Evolutionary conservation across 768 basidiomycete genomes (phyloP).

Genomic region (Boletus edulis): DNA sequence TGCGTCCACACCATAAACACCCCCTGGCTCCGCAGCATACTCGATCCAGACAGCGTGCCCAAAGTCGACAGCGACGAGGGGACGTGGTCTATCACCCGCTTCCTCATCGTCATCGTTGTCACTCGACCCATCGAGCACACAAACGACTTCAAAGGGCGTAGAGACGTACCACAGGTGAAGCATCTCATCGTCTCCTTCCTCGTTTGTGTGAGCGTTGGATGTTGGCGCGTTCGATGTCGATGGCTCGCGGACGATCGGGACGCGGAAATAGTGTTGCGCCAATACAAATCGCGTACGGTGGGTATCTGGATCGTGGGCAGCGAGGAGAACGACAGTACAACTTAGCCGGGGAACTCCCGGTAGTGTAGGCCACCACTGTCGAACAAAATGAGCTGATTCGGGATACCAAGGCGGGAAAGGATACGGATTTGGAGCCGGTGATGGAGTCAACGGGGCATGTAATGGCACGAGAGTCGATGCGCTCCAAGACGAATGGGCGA

Average conservation of each 20-base stretch:
- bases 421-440: slow-evolving; percentile 51
- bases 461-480: background rate
- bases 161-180: slow-evolving; percentile 72
- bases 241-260: slow-evolving; percentile 45
- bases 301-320: slow-evolving; percentile 57
- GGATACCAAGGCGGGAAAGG: slow-evolving; percentile 69
- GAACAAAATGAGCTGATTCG: slow-evolving; percentile 73
- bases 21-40: slow-evolving; percentile 38
- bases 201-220: background rate
- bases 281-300: slow-evolving; percentile 62
- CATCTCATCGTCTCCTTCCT: slow-evolving; percentile 47
- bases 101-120: slow-evolving; percentile 35
- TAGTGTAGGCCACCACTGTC: slow-evolving; percentile 78
- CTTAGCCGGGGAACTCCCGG: slow-evolving; percentile 62
- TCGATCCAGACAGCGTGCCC: slow-evolving; percentile 87
- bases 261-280: slow-evolving; percentile 74
- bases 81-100: slow-evolving; percentile 50
- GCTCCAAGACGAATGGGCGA: slow-evolving; percentile 7
- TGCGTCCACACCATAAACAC: slow-evolving; percentile 27
- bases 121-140: slow-evolving; percentile 47
- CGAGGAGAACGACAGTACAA: slow-evolving; percentile 69
- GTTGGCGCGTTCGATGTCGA: slow-evolving; percentile 7
- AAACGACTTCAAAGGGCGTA: slow-evolving; percentile 69
- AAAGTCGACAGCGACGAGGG: slow-evolving; percentile 82
- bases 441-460: background rate